Conservation (phyloP, 1,284 basidiomycete species). For the Boletellus deceptivus region DNA sequence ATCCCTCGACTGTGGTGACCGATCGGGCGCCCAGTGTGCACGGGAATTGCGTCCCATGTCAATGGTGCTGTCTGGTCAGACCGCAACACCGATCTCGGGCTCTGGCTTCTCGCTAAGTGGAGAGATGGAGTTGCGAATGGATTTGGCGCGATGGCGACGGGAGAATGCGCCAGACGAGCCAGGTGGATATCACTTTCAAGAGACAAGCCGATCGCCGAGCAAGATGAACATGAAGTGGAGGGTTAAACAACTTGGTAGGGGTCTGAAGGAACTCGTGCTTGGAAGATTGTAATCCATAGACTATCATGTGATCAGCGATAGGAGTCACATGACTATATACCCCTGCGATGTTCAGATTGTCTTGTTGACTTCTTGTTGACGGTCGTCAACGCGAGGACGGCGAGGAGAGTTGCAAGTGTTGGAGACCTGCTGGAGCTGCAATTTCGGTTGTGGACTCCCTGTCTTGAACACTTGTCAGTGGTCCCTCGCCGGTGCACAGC, state of each 20-base stretch:
- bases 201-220: conserved; percentile 22
- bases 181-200: conserved; percentile 31
- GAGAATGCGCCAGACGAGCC: conserved; percentile 29
- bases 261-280: conserved; percentile 42
- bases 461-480: neutral
- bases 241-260: conserved; percentile 44
- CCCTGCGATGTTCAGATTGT: neutral
- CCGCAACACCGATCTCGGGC: conserved; percentile 16
- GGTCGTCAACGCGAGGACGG: too few species aligned
- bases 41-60: conserved; percentile 34
- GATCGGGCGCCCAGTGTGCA: conserved; percentile 17
- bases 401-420: neutral
- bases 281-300: conserved; percentile 18
- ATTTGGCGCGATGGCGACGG: conserved; percentile 44
- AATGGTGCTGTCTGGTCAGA: conserved; percentile 26
- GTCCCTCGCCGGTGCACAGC: conserved; percentile 2
- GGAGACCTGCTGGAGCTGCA: neutral
- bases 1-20: conserved; percentile 33
- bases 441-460: conserved; percentile 9
- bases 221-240: conserved; percentile 31
- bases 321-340: conserved; percentile 7
- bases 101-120: conserved; percentile 57
- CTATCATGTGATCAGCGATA: conserved; percentile 11
- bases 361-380: too few species aligned
- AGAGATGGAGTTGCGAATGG: conserved; percentile 57